Evolutionary conservation across 2,329 filamentous ascomycete species (phyloP).

Genomic region (Aspergillaceae sp.): DNA sequence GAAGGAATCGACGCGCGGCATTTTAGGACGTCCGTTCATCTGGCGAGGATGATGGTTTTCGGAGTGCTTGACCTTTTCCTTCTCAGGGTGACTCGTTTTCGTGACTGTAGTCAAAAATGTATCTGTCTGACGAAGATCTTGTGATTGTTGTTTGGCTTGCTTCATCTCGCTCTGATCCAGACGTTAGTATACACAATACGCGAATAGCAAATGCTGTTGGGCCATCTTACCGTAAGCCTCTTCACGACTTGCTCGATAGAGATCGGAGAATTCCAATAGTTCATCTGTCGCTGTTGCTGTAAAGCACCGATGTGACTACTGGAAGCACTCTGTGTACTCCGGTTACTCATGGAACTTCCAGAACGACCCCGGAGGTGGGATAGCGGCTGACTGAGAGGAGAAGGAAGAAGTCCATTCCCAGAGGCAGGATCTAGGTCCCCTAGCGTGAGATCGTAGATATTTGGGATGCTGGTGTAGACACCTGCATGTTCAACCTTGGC

Average conservation of each 20-base stretch:
- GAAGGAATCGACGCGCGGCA: slow-evolving; percentile 62
- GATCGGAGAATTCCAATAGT: slow-evolving; percentile 79
- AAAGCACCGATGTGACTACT: slow-evolving; percentile 50
- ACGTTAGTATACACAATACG: slow-evolving; percentile 17
- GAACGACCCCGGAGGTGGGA: slow-evolving; percentile 61
- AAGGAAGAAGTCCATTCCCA: slow-evolving; percentile 63
- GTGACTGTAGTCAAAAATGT: slow-evolving; percentile 72
- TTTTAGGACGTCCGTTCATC: slow-evolving; percentile 39
- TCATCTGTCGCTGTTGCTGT: slow-evolving; percentile 64
- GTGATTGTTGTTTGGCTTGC: slow-evolving; percentile 74
- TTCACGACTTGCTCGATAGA: slow-evolving; percentile 94
- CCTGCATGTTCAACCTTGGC: slow-evolving; percentile 95
- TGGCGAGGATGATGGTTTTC: slow-evolving; percentile 37
- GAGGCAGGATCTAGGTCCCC: slow-evolving; percentile 76
- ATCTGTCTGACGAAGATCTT: slow-evolving; percentile 73
- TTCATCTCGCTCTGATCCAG: slow-evolving; percentile 70
- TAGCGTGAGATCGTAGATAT: slow-evolving; percentile 80
- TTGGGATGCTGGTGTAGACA: slow-evolving; percentile 61
- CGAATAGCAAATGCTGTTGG: neutral
- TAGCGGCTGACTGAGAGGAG: slow-evolving; percentile 56
- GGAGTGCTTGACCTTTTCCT: slow-evolving; percentile 40
- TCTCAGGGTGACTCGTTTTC: slow-evolving; percentile 56
- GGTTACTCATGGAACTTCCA: slow-evolving; percentile 58
- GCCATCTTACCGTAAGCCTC: slow-evolving; percentile 57
- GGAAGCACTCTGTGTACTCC: slow-evolving; percentile 47